phyloP scores from a whole-genome alignment of 257 asterid genomes.

The Primulina eburnea region DNA sequence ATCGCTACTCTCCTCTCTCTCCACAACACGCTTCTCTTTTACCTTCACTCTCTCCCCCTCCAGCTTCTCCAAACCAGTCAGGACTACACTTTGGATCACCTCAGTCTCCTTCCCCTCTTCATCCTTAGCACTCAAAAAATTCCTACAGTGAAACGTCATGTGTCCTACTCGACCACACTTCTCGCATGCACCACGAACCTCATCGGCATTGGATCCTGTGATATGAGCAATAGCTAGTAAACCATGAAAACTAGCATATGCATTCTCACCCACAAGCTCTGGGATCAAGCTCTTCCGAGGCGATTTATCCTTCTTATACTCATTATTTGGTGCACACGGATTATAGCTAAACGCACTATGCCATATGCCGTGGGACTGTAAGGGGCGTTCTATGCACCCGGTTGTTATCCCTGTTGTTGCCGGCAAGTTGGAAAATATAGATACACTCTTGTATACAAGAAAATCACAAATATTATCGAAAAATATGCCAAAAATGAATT shows the following conservation, averaged over 20 bases:
- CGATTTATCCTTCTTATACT: conserved; percentile 43
- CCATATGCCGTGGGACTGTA: conserved; percentile 99
- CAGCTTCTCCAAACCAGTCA: not conserved
- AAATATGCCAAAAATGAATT: too few species aligned
- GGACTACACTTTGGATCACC: conserved; percentile 54
- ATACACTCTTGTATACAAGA: not conserved
- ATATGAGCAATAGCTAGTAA: conserved; percentile 85
- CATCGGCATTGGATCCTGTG: conserved; percentile 85
- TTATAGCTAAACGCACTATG: conserved; percentile 98
- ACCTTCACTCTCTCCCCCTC: conserved; percentile 44
- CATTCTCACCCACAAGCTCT: conserved; percentile 76
- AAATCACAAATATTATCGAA: not conserved
- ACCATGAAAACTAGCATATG: conserved; percentile 86
- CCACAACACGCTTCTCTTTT: conserved; percentile 38
- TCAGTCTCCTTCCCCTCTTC: conserved; percentile 56
- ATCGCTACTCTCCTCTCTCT: conserved; percentile 44
- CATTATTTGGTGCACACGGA: conserved; percentile 88
- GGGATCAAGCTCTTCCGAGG: conserved; percentile 38
- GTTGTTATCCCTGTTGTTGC: conserved; percentile 99
- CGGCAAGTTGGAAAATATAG: conserved; percentile 57
- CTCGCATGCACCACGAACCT: conserved; percentile 86
- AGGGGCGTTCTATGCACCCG: conserved; percentile 99
- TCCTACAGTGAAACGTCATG: conserved; percentile 87
- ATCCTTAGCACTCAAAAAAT: conserved; percentile 79
- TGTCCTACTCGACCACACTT: conserved; percentile 96